phyloP scores from a whole-genome alignment of 805 yeast genomes.

The Kazachstania kunashirensis region DNA sequence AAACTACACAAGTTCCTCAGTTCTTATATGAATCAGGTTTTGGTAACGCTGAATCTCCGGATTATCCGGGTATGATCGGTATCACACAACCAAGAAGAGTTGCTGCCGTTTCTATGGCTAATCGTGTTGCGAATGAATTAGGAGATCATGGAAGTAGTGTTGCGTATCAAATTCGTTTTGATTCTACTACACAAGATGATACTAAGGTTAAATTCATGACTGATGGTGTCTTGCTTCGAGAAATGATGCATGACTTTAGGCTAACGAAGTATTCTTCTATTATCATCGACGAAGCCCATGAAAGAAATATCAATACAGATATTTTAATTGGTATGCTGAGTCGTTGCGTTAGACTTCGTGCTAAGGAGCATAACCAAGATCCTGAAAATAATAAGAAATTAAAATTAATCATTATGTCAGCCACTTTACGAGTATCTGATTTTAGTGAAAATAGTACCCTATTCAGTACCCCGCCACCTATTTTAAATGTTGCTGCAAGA shows the following conservation, averaged over 20 bases:
- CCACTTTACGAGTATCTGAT: constrained; percentile 88
- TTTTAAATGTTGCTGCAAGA: constrained; percentile 81
- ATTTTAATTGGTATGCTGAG: constrained; percentile 91
- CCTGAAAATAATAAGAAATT: constrained; percentile 48
- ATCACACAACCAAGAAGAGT: constrained; percentile 93
- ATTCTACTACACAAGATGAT: constrained; percentile 49
- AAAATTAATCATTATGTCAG: constrained; percentile 90
- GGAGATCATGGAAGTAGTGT: constrained; percentile 64
- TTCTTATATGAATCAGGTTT: constrained; percentile 89
- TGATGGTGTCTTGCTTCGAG: constrained; percentile 87
- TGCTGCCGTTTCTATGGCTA: constrained; percentile 87
- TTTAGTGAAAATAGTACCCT: constrained; percentile 72
- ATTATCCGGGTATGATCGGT: constrained; percentile 89
- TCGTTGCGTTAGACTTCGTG: constrained; percentile 68
- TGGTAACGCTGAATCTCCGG: constrained; percentile 46
- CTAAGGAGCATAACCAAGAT: constrained; percentile 39
- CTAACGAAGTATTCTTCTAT: constrained; percentile 75
- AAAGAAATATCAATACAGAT: constrained; percentile 91
- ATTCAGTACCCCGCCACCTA: constrained; percentile 72
- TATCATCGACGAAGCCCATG: constrained; percentile 96
- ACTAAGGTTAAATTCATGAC: constrained; percentile 86
- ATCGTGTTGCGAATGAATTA: constrained; percentile 65
- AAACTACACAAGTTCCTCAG: constrained; percentile 97
- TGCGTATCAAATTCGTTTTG: constrained; percentile 77
- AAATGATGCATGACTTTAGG: constrained; percentile 81